phyloP scores from a whole-genome alignment of 2,329 filamentous ascomycete species.

The Penicillium vulpinum region DNA sequence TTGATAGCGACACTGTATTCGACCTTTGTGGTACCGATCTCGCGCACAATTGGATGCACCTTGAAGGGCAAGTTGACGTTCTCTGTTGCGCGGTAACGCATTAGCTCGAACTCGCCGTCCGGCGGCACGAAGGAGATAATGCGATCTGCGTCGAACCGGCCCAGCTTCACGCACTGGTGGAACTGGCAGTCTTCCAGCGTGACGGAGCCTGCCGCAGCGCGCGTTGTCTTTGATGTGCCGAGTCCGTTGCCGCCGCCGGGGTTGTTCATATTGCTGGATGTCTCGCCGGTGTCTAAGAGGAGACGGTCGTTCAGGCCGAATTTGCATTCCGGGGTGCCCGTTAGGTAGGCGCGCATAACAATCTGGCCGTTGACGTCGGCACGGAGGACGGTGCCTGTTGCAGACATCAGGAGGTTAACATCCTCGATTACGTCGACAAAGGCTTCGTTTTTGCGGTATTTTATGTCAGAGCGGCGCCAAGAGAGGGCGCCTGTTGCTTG shows the following conservation, averaged over 20 bases:
- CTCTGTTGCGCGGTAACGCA: conserved; percentile 97
- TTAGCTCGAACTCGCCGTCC: conserved; percentile 96
- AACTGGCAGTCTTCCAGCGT: conserved; percentile 98
- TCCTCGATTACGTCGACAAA: conserved; percentile 99
- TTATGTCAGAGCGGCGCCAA: conserved; percentile 95
- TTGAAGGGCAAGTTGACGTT: conserved; percentile 99
- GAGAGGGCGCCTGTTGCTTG: conserved; percentile 96
- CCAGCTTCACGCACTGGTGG: conserved; percentile 96
- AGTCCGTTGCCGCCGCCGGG: conserved; percentile 63
- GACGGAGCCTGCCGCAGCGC: conserved; percentile 91
- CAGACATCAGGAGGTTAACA: conserved; percentile 98
- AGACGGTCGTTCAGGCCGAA: conserved; percentile 96
- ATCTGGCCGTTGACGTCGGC: conserved; percentile 98
- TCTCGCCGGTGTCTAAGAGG: conserved; percentile 75
- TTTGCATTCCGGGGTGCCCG: conserved; percentile 96
- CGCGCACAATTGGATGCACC: conserved; percentile 97
- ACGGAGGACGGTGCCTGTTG: conserved; percentile 87
- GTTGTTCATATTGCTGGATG: conserved; percentile 45
- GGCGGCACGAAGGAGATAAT: conserved; percentile 97
- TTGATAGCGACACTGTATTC: conserved; percentile 98
- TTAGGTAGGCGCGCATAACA: conserved; percentile 96
- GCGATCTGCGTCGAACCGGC: conserved; percentile 92
- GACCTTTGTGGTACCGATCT: conserved; percentile 94
- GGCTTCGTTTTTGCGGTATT: conserved; percentile 98
- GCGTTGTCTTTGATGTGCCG: conserved; percentile 75